Evolutionary conservation across 1,284 basidiomycete species (phyloP).

Genomic region (Cutaneotrichosporon spelunceum): DNA sequence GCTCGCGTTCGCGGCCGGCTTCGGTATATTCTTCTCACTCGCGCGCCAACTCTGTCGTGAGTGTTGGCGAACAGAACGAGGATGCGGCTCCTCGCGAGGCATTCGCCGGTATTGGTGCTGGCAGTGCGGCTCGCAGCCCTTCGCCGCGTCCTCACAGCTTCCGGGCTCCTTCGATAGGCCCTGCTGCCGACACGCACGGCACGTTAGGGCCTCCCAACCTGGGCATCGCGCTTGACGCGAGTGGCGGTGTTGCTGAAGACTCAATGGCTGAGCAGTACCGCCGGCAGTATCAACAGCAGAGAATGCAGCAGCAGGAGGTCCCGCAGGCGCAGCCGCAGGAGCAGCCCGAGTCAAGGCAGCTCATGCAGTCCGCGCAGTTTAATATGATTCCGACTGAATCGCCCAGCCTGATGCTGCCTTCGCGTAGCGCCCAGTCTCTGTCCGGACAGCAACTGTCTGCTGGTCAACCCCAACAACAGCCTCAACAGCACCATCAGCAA

Average conservation of each 20-base stretch:
- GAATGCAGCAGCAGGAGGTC: constrained; percentile 34
- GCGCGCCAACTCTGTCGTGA: constrained; percentile 34
- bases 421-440: constrained; percentile 9
- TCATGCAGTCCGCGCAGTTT: too few species aligned
- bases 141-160: constrained; percentile 60
- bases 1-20: constrained; percentile 56
- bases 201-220: constrained; percentile 52
- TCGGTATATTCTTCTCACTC: constrained; percentile 44
- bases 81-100: constrained; percentile 55
- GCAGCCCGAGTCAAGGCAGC: constrained; percentile 17
- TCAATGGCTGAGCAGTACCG: constrained; percentile 64
- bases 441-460: constrained; percentile 21
- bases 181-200: constrained; percentile 22
- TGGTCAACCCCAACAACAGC: constrained; percentile 9
- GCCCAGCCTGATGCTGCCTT: constrained; percentile 12
- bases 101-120: constrained; percentile 73
- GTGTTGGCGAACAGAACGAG: constrained; percentile 21
- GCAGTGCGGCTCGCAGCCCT: constrained; percentile 49
- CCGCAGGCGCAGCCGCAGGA: constrained; percentile 25
- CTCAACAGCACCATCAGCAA: neutral
- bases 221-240: constrained; percentile 73
- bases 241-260: constrained; percentile 73
- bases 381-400: too few species aligned
- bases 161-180: constrained; percentile 43
- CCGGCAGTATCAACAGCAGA: constrained; percentile 44